Evolutionary conservation across 208 protist genomes (phyloP).

Genomic region (Leptomonas pyrrhocoris): DNA sequence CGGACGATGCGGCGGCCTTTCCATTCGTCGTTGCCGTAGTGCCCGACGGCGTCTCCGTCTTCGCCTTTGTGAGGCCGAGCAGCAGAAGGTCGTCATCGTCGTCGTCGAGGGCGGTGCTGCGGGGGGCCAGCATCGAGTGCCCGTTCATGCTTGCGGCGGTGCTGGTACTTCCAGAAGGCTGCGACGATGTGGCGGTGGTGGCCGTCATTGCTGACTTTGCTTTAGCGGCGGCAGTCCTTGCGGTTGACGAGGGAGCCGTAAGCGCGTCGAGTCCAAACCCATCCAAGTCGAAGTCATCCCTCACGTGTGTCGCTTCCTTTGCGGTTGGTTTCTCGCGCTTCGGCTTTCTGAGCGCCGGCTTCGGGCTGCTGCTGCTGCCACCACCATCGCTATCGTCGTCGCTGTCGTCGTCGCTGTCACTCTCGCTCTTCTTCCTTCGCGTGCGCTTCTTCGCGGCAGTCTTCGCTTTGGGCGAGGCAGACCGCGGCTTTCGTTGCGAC

Average conservation of each 20-base stretch:
- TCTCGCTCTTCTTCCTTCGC: constrained; percentile 13
- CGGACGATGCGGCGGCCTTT: neutral
- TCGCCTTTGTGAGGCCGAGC: constrained; percentile 29
- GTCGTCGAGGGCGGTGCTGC: constrained; percentile 7
- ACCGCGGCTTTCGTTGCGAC: constrained; percentile 5
- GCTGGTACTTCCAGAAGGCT: neutral
- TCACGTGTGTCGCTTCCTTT: neutral
- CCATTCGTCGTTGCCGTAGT: neutral
- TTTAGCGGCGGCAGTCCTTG: constrained; percentile 3
- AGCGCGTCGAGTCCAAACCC: constrained; percentile 83
- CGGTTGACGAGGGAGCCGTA: neutral
- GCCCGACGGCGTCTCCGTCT: neutral
- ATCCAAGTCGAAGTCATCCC: constrained; percentile 77
- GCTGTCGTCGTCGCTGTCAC: constrained; percentile 29
- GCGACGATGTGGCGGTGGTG: too few relatives aligned
- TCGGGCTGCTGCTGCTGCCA: constrained; percentile 6
- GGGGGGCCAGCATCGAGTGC: too few relatives aligned
- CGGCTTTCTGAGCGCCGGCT: constrained; percentile 11
- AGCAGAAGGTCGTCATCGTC: constrained; percentile 42
- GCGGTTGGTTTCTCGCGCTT: constrained; percentile 24
- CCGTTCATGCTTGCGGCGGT: too few relatives aligned
- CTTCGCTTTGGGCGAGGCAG: constrained; percentile 20
- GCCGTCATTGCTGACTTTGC: neutral
- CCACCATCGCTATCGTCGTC: constrained; percentile 7
- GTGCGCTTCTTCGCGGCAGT: constrained; percentile 21